phyloP scores from a whole-genome alignment of 2,329 filamentous ascomycete genomes.

The Colletotrichum camelliae region DNA sequence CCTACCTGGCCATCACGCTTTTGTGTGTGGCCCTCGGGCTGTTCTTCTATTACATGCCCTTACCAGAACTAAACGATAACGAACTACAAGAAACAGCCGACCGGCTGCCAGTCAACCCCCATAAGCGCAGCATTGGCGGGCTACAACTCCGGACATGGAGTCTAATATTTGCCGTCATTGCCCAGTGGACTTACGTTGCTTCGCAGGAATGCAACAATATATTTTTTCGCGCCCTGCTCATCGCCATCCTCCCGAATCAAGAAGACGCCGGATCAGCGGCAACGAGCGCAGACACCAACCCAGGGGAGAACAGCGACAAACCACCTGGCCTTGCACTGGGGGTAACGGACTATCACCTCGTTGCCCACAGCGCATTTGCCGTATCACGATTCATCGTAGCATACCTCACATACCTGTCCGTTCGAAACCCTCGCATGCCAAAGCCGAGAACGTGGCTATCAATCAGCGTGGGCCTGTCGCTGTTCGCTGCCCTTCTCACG shows the following conservation, averaged over 20 bases:
- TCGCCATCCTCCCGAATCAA: slow-evolving; percentile 39
- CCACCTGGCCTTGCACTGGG: slow-evolving; percentile 56
- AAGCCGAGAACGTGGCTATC: slow-evolving; percentile 74
- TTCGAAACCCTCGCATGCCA: slow-evolving; percentile 54
- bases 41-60: slow-evolving; percentile 72
- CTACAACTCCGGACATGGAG: slow-evolving; percentile 60
- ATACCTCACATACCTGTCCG: slow-evolving; percentile 64
- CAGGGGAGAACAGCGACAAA: slow-evolving; percentile 43
- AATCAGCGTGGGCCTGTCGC: slow-evolving; percentile 64
- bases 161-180: slow-evolving; percentile 73
- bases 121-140: slow-evolving; percentile 51
- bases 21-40: slow-evolving; percentile 74
- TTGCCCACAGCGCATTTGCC: slow-evolving; percentile 77
- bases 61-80: slow-evolving; percentile 64
- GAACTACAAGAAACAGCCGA: slow-evolving; percentile 57
- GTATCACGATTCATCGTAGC: slow-evolving; percentile 74
- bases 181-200: slow-evolving; percentile 82
- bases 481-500: slow-evolving; percentile 58
- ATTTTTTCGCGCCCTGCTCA: slow-evolving; percentile 61
- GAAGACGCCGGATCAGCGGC: slow-evolving; percentile 26
- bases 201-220: slow-evolving; percentile 72
- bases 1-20: slow-evolving; percentile 80
- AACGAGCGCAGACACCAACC: slow-evolving; percentile 41
- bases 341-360: slow-evolving; percentile 70
- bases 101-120: slow-evolving; percentile 54